Conservation (phyloP, 768 basidiomycete species). For the Pisolithus albus region DNA sequence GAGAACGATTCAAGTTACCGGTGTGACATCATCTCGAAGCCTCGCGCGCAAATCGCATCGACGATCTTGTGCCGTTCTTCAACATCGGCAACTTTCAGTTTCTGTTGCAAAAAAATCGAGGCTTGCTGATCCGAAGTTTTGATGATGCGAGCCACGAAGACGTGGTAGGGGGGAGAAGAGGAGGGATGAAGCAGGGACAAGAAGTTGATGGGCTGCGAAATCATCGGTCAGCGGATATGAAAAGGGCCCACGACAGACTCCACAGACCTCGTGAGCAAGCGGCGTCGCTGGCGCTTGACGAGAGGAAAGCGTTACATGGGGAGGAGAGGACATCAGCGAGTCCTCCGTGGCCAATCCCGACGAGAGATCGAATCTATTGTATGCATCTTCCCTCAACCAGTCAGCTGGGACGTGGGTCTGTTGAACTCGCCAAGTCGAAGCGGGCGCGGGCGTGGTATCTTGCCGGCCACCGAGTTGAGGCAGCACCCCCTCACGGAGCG, state of each 20-base stretch:
- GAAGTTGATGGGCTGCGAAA: constrained; percentile 76
- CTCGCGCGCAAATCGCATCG: constrained; percentile 76
- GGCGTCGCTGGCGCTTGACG: constrained; percentile 22
- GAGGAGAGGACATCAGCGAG: constrained; percentile 21
- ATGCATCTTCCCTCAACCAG: constrained; percentile 38
- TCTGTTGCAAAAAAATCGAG: constrained; percentile 85
- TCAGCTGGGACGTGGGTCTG: constrained; percentile 29
- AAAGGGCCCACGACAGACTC: not conserved
- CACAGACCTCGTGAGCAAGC: constrained; percentile 48
- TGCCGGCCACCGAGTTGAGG: constrained; percentile 19
- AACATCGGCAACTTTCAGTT: constrained; percentile 77
- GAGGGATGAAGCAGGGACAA: constrained; percentile 79
- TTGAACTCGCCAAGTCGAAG: constrained; percentile 20
- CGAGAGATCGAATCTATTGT: constrained; percentile 15
- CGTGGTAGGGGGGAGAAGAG: constrained; percentile 74
- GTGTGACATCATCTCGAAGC: constrained; percentile 92
- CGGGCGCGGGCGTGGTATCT: constrained; percentile 9
- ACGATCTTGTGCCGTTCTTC: constrained; percentile 78
- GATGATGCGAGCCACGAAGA: constrained; percentile 80
- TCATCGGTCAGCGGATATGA: not conserved
- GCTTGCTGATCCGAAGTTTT: constrained; percentile 88
- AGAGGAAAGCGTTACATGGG: constrained; percentile 16
- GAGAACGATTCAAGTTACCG: constrained; percentile 35
- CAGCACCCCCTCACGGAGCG: constrained; percentile 28
- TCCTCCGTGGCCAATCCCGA: constrained; percentile 23